Evolutionary conservation across 192 early-diverging fungal genomes (phyloP).

Genomic region (Phycomyces blakesleeanus): DNA sequence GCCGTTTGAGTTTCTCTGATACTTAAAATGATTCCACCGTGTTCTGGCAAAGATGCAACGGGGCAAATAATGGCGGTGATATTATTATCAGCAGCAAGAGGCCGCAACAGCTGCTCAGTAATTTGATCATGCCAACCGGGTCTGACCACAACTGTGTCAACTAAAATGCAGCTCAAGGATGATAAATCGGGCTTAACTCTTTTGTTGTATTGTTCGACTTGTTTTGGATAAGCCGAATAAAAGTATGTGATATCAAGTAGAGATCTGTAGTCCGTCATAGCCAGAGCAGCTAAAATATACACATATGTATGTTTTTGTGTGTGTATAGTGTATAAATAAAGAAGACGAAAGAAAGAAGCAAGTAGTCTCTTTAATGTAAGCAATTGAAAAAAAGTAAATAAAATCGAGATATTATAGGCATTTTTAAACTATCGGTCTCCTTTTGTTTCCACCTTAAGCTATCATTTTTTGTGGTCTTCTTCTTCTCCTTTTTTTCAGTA

Average conservation of each 20-base stretch:
- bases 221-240: conserved; percentile 46
- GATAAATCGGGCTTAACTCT: conserved; percentile 52
- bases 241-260: conserved; percentile 55
- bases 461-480: not conserved
- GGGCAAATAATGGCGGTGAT: conserved; percentile 52
- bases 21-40: conserved; percentile 67
- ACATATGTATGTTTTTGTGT: too few relatives aligned
- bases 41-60: conserved; percentile 64
- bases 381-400: too few relatives aligned
- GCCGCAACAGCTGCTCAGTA: conserved; percentile 35
- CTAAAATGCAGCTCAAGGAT: conserved; percentile 55
- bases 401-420: not conserved
- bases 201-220: conserved; percentile 49
- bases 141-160: conserved; percentile 62
- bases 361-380: not conserved
- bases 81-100: conserved; percentile 29
- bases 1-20: conserved; percentile 46
- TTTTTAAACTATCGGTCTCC: not conserved
- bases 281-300: conserved; percentile 47
- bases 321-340: conserved; percentile 3
- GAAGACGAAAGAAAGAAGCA: conserved; percentile 2
- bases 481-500: not conserved
- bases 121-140: conserved; percentile 49
- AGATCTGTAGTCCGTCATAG: conserved; percentile 63
- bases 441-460: not conserved